Evolutionary conservation across 176 grass and related monocot species (phyloP).

Genomic region (Carex myosuroides): DNA sequence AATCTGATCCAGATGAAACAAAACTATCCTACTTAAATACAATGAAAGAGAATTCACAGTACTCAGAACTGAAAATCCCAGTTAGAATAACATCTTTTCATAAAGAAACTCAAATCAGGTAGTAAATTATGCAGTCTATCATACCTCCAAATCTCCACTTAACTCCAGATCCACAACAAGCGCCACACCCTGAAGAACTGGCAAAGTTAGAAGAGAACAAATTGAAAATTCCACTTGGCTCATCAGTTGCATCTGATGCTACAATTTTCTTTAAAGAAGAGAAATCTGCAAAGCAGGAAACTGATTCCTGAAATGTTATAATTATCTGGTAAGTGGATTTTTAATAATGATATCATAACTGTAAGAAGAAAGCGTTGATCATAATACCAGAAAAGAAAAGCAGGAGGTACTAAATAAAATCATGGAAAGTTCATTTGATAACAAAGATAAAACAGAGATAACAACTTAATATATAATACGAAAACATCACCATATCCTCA

Average conservation of each 20-base stretch:
- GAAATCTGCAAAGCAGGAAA: not conserved
- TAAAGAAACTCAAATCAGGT: not conserved
- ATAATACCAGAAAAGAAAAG: not conserved
- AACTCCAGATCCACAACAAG: conserved; percentile 85
- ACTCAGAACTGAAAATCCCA: not conserved
- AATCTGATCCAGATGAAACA: not conserved
- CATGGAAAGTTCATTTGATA: not conserved
- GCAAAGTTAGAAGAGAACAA: not conserved
- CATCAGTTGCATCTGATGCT: no score
- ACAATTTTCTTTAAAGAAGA: no score
- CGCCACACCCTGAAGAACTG: conserved; percentile 47
- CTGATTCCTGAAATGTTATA: not conserved
- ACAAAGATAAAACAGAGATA: not conserved
- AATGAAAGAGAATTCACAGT: not conserved
- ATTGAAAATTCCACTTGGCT: conserved; percentile 17
- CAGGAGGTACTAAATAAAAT: not conserved
- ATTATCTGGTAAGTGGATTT: not conserved
- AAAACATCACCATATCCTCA: not conserved
- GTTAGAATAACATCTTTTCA: not conserved
- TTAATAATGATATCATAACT: not conserved
- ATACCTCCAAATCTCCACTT: conserved; percentile 92
- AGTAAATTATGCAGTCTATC: not conserved
- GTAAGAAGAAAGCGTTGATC: no score
- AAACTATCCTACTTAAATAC: not conserved
- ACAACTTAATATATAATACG: not conserved